Evolutionary conservation across 78 protist species (phyloP), one percentile per base, ranked within the genome.

Genomic region (Guillardia theta): DNA sequence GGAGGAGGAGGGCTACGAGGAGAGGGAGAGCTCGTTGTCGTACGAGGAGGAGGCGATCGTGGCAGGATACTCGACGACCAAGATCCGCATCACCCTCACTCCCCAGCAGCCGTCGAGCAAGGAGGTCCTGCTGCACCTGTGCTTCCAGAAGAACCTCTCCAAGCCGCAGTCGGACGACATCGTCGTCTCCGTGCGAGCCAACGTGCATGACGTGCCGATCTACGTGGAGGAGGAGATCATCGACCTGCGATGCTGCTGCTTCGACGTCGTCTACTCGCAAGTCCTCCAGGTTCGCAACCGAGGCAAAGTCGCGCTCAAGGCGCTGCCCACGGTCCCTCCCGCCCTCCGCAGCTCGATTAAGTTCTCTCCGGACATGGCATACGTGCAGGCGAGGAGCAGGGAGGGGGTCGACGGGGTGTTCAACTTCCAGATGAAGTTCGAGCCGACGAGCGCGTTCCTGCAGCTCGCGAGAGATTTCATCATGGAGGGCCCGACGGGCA

Each of bases 211-310:
- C 50, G 90, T 43, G 90, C 50, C 90, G 50, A 43, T 78, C 50
- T 78, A 78, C 90, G 90, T 43, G 90, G 90, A 78, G 90, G 90
- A 78, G 90, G 50, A 37, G 90, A 36, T 78, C 53, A 18, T 78
- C 43, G 90, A 78, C 90, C 24, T 78, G 44, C 50, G 90, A 18
- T 78, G 90, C 90, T 78, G 90, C 90, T 18, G 83, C 83, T 70
- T 33, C 83, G 83, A 43, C 83, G 36, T 22, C 39, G 70, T 50
- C 33, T 78, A 78, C 48, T 27, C 90, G 33, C 90, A 43, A n/a
- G 48, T 43, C 6, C 18, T 78, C 90, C 50, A 22, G 37, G 30
- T 78, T 18, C 50, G 53, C 44, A 78, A 78, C 90, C 90, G 90
- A 46, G 90, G 90, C 48, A 37, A 37, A 5, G 90, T 43, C 37